These are phyloP conservation scores for Pleurostoma richardsiae DNA, from an alignment of 2,329 filamentous ascomycete species.

Conservation along the genomic window DNA sequence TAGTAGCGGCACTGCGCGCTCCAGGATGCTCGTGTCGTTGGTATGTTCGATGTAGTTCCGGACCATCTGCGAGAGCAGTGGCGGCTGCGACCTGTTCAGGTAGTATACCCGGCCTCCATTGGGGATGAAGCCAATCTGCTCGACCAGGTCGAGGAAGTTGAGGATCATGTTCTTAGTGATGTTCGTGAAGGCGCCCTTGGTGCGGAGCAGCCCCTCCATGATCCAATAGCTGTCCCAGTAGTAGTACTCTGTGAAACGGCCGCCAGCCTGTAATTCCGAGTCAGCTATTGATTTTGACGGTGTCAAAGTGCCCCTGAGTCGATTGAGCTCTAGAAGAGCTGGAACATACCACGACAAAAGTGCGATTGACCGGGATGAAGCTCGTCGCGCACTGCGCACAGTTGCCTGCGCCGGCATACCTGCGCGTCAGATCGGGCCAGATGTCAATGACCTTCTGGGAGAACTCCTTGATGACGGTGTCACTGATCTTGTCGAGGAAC, in stretches of 20 bases:
- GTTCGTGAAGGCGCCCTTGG: constrained; percentile 55
- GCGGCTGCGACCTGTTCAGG: constrained; percentile 63
- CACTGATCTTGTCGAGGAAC: constrained; percentile 53
- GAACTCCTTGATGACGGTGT: constrained; percentile 56
- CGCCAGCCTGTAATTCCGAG: constrained; percentile 42
- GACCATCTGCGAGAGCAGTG: constrained; percentile 62
- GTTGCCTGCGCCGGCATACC: constrained; percentile 45
- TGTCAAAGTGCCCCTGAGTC: too few relatives aligned
- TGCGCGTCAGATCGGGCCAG: constrained; percentile 62
- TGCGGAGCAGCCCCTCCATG: constrained; percentile 59
- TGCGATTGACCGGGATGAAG: constrained; percentile 61
- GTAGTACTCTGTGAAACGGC: constrained; percentile 66
- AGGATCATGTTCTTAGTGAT: constrained; percentile 65
- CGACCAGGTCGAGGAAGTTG: constrained; percentile 64
- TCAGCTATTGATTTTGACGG: background rate
- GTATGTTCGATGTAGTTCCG: constrained; percentile 59
- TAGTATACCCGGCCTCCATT: constrained; percentile 66
- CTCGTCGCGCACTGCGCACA: constrained; percentile 59
- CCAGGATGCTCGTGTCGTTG: constrained; percentile 55
- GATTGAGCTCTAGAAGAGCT: too few relatives aligned
- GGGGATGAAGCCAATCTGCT: constrained; percentile 60
- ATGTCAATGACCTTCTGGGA: constrained; percentile 60
- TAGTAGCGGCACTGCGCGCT: constrained; percentile 56
- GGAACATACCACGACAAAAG: constrained; percentile 50
- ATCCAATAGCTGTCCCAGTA: constrained; percentile 72